Evolutionary conservation across 306 rosid genomes (phyloP).

Genomic region (Fragaria ananassa): DNA sequence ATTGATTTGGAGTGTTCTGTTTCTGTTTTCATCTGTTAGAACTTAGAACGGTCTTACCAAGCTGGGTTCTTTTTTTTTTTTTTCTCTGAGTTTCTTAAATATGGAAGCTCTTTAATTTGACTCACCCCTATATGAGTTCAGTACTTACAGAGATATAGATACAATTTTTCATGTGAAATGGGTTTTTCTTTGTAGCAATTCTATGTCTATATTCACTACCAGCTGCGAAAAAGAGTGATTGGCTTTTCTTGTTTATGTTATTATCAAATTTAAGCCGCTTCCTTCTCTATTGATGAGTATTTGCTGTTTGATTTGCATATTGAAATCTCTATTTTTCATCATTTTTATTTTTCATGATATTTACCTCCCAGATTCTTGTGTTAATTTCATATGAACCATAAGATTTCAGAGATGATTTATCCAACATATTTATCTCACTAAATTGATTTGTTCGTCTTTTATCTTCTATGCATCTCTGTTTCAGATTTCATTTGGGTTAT

Average conservation of each 20-base stretch:
- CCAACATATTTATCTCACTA: neutral
- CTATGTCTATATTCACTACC: neutral
- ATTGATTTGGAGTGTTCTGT: conserved; percentile 14
- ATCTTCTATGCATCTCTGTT: neutral
- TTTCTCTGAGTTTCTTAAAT: neutral
- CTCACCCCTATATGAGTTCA: neutral
- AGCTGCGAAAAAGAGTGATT: neutral
- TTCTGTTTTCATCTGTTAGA: neutral
- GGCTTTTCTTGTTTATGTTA: neutral
- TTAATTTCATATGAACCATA: neutral
- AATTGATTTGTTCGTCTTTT: neutral
- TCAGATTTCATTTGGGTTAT: neutral
- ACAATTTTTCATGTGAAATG: neutral
- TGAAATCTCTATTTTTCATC: neutral
- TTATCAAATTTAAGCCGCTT: neutral
- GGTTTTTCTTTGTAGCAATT: neutral
- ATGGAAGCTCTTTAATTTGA: neutral
- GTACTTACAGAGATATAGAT: neutral
- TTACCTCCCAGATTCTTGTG: neutral
- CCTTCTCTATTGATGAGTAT: neutral
- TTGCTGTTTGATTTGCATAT: neutral
- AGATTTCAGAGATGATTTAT: neutral
- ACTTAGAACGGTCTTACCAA: conserved; percentile 4
- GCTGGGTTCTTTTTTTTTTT: conserved; percentile 1
- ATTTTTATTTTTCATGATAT: neutral